Evolutionary conservation across 2,329 filamentous ascomycete genomes (phyloP), one percentile per base, ranked within the genome.

Genomic region (Epichloe baconii): DNA sequence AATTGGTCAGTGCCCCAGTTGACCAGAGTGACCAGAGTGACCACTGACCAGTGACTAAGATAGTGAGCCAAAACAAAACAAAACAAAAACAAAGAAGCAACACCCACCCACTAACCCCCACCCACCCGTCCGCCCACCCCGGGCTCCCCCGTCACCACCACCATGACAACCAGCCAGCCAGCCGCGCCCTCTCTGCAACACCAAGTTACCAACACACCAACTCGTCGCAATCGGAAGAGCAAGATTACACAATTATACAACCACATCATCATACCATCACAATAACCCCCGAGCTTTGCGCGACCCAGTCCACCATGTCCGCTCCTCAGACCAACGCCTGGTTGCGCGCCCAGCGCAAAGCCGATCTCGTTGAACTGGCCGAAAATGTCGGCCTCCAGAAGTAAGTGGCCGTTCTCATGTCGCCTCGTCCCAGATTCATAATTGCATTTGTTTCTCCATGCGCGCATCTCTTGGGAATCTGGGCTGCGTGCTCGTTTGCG

Each of bases 311-410:
- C 55, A 53, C 56, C 53, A 63, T 61, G 57, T 59, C 59, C 55
- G 57, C 60, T 36, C 34, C 43, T 5, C 51, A 56, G 56, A 77
- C 65, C 60, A 80, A 84, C 64, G 79, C 81, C 59, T 95, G 86
- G 80, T 76, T 95, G 65, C 79, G 83, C 68, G 77, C 78, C 66
- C 86, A 93, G 77, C 84, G 86, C 73, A 95, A 95, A 76, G 76
- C 75, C 60, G 87, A 91, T 57, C 78, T 95, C 52, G 68, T 80
- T 59, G 83, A 86, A 56, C 75, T 94, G 55, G 87, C 88, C 53
- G 79, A 86, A 57, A 71, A 75, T 45, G 77, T 86, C 55, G 84
- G 84, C 53, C 72, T 91, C 50, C 76, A 79, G 64, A 78, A 86
- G 88, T 94, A 80, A 63, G 82, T 78, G 42, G 45, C 47, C 56